Evolutionary conservation across 768 basidiomycete genomes (phyloP), one percentile per base, ranked within the genome.

Genomic region (Boletus pseudo-olivaceus): DNA sequence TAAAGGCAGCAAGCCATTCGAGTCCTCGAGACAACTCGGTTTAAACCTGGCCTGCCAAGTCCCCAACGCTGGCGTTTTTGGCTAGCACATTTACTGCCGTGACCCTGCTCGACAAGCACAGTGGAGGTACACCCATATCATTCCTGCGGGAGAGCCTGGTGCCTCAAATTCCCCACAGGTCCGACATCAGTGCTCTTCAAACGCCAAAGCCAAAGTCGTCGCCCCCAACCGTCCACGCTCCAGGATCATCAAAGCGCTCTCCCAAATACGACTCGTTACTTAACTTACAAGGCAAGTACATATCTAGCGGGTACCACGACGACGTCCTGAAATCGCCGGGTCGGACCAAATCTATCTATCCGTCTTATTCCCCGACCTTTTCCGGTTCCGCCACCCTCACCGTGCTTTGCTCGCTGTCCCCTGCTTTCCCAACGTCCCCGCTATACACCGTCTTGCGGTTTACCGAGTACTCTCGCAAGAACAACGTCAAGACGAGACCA

Each of bases 391-490:
- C 30, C 7, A 2, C 14, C 5, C 14, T 23, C n/a, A 19, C 19
- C 32, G 6, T 12, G 8, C 1, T 46, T 17, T 37, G 12, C 40
- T 49, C 33, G 17, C 33, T 56, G 23, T 69, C 74, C 5, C 56
- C 72, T 12, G 46, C 49, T 3, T 29, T 43, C 49, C 61, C 58
- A 3, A 5, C 55, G 15, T 66, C 58, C 11, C 54, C 60, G 8
- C 71, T 72, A 26, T 73, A 74, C 17, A 82, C 74, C 29, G 81
- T 71, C 39, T 72, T 75, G 3, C 85, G 78, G 44, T 80, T 69
- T 23, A 89, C 71, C 30, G 83, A 77, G 67, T 90, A 89, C 27
- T 75, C 74, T 47, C 82, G 76, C 26, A 90, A 53, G 59, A 85
- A 78, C 29, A 87, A 59, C 17, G 79, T 65, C 56, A 75, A 56